Evolutionary conservation across 2,329 filamentous ascomycete genomes (phyloP).

Genomic region (Penicillium sp.): DNA sequence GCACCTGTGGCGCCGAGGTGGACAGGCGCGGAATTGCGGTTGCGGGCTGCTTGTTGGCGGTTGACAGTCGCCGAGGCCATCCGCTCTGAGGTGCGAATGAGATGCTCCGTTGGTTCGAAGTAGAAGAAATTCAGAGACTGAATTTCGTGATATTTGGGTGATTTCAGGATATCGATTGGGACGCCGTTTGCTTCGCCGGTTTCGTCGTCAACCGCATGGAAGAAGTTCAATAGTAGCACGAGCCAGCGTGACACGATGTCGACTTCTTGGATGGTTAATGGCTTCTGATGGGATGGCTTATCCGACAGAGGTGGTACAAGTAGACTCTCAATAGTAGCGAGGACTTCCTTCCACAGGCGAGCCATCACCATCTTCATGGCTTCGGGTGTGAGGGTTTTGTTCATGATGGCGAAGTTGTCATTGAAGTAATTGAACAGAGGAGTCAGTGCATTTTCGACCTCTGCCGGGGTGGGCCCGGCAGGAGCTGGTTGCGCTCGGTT

Average conservation of each 20-base stretch:
- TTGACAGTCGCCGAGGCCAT: slow-evolving; percentile 88
- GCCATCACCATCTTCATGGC: slow-evolving; percentile 99
- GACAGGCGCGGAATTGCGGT: slow-evolving; percentile 70
- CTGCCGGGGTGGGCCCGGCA: slow-evolving; percentile 63
- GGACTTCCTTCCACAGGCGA: slow-evolving; percentile 93
- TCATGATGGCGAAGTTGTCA: slow-evolving; percentile 99
- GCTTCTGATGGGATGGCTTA: slow-evolving; percentile 82
- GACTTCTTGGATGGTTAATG: slow-evolving; percentile 80
- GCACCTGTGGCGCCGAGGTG: slow-evolving; percentile 41
- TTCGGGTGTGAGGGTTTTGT: slow-evolving; percentile 85
- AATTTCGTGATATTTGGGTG: slow-evolving; percentile 96
- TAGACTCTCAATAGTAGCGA: slow-evolving; percentile 84
- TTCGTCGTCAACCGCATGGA: slow-evolving; percentile 86
- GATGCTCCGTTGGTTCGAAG: slow-evolving; percentile 83
- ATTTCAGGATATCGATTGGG: slow-evolving; percentile 86
- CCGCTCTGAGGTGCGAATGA: slow-evolving; percentile 91
- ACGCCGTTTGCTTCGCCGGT: slow-evolving; percentile 82
- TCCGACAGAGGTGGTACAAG: slow-evolving; percentile 93
- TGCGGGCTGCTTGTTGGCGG: slow-evolving; percentile 66
- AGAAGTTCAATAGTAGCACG: slow-evolving; percentile 85
- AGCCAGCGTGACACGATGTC: slow-evolving; percentile 97
- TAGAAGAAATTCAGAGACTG: slow-evolving; percentile 98
- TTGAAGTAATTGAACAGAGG: slow-evolving; percentile 93
- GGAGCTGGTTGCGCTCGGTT: slow-evolving; percentile 49
- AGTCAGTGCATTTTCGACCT: slow-evolving; percentile 77